These are phyloP conservation scores for Austroboletus niveus DNA, from an alignment of 1,284 basidiomycete genomes.

Conservation along the genomic window DNA sequence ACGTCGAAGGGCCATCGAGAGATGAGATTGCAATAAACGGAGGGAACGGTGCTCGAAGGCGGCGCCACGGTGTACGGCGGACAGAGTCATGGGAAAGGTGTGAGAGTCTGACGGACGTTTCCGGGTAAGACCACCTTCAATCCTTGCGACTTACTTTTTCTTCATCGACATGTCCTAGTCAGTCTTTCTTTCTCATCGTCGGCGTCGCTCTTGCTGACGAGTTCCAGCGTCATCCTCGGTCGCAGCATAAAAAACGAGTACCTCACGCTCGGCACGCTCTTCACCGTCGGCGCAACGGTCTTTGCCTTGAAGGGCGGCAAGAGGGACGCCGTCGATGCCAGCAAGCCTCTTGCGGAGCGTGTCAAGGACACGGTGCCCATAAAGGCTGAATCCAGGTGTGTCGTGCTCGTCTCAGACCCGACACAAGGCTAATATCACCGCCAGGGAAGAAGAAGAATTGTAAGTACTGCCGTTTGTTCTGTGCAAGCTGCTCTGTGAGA, in stretches of 20 bases:
- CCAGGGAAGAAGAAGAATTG: constrained; percentile 71
- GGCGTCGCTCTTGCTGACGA: constrained; percentile 11
- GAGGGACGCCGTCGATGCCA: constrained; percentile 43
- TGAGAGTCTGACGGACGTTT: constrained; percentile 24
- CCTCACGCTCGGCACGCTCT: constrained; percentile 66
- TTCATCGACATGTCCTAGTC: constrained; percentile 43
- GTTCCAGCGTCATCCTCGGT: constrained; percentile 64
- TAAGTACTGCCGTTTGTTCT: constrained; percentile 40
- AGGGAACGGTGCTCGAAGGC: constrained; percentile 77
- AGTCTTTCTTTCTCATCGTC: constrained; percentile 17
- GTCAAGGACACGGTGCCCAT: constrained; percentile 62
- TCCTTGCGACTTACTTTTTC: background rate
- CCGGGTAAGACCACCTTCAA: no score
- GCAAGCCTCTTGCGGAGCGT: constrained; percentile 47
- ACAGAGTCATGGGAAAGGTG: constrained; percentile 22
- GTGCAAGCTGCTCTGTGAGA: constrained; percentile 26
- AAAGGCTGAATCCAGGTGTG: constrained; percentile 64
- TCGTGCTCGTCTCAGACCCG: constrained; percentile 1
- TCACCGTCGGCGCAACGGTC: constrained; percentile 49
- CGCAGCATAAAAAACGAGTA: constrained; percentile 76
- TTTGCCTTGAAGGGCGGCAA: constrained; percentile 52
- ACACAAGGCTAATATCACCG: constrained; percentile 5
- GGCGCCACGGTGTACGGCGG: constrained; percentile 59
- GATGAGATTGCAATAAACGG: constrained; percentile 53
- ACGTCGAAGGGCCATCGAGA: constrained; percentile 77